These are phyloP conservation scores for Plasmodium berghei DNA, from an alignment of 169 alveolate species.

Conservation along the genomic window DNA sequence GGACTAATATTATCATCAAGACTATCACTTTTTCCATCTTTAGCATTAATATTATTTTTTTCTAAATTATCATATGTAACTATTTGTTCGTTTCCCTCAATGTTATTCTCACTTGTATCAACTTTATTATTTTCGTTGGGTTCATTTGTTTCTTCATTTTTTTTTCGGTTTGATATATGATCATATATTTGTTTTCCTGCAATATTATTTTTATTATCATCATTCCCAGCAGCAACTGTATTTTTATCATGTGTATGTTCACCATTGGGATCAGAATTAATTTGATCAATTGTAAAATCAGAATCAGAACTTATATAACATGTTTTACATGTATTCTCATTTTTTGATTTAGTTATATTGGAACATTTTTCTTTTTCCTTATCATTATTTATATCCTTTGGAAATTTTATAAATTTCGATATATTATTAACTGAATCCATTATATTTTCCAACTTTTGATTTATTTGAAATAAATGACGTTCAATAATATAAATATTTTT, in stretches of 20 bases:
- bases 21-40: background rate
- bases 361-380: too few relatives aligned
- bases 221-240: background rate
- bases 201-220: slow-evolving; percentile 1
- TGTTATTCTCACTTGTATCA: background rate
- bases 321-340: too few relatives aligned
- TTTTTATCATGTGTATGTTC: too few relatives aligned
- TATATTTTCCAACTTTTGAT: slow-evolving; percentile 50
- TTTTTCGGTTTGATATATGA: background rate
- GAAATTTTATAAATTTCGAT: slow-evolving; percentile 11
- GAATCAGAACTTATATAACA: too few relatives aligned
- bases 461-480: slow-evolving; percentile 20
- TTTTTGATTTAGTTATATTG: too few relatives aligned
- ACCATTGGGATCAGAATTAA: too few relatives aligned
- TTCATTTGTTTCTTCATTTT: background rate
- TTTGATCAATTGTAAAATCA: too few relatives aligned
- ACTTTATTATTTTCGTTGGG: background rate
- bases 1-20: background rate
- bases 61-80: slow-evolving; percentile 40
- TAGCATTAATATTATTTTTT: background rate
- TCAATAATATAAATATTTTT: background rate
- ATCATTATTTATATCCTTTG: too few relatives aligned
- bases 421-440: slow-evolving; percentile 66
- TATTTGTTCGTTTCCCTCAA: slow-evolving; percentile 23
- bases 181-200: background rate